A percentile compares a stretch with the other conserved stretches of the same genome.
These are phyloP conservation scores for Notholithocarpus densiflorus DNA, from an alignment of 306 rosid species.

Conservation along the genomic window DNA sequence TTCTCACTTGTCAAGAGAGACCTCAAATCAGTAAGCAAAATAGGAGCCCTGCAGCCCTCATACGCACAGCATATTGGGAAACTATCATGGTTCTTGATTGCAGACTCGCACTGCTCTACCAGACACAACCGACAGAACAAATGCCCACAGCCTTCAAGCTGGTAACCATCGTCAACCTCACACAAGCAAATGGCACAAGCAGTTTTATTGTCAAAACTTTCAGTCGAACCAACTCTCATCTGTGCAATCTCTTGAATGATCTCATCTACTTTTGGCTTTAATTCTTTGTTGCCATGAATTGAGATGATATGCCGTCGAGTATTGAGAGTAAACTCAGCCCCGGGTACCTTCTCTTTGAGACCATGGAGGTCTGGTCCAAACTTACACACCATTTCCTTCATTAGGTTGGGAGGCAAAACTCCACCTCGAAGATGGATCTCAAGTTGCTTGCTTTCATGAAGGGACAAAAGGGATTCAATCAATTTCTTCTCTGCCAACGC, in stretches of 20 bases:
- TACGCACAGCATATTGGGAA: slow-evolving; percentile 73
- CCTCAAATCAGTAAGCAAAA: slow-evolving; percentile 59
- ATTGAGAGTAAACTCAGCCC: slow-evolving; percentile 56
- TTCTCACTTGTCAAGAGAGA: slow-evolving; percentile 51
- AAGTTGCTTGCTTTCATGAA: slow-evolving; percentile 65
- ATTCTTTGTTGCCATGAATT: slow-evolving; percentile 57
- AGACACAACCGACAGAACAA: slow-evolving; percentile 66
- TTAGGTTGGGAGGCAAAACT: slow-evolving; percentile 65
- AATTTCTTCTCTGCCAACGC: slow-evolving; percentile 55
- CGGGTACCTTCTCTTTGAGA: slow-evolving; percentile 70
- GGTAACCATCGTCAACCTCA: slow-evolving; percentile 70
- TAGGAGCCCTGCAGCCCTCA: slow-evolving; percentile 44
- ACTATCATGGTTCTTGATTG: slow-evolving; percentile 61
- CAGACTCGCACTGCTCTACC: slow-evolving; percentile 82
- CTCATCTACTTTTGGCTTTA: slow-evolving; percentile 68
- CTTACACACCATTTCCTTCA: slow-evolving; percentile 74
- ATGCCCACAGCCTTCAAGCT: slow-evolving; percentile 76
- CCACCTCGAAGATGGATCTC: slow-evolving; percentile 67
- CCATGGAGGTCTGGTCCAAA: slow-evolving; percentile 84
- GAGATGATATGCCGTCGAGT: slow-evolving; percentile 49
- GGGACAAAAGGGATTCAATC: slow-evolving; percentile 49
- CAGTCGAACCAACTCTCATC: slow-evolving; percentile 31
- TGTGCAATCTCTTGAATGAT: slow-evolving; percentile 47
- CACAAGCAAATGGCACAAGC: slow-evolving; percentile 88
- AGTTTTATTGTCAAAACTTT: slow-evolving; percentile 34